Base-by-base conservation (phyloP, 176 grass and related monocot genomes). In the Oryza meridionalis region DNA sequence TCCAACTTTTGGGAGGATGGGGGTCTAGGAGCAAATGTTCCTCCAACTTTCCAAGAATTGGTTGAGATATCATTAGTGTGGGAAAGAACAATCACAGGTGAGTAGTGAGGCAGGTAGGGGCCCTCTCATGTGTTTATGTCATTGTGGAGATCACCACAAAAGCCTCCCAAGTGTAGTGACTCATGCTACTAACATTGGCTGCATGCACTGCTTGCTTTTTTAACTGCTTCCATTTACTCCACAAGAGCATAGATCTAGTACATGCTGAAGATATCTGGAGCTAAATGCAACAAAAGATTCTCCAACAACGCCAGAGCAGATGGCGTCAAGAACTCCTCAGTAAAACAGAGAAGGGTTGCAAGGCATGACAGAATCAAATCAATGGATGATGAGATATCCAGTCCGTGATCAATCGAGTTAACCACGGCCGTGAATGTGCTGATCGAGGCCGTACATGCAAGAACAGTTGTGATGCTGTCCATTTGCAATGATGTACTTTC, bases 381-480 rank as follows among this genome's bases (percentile, higher is more conserved):
- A 25, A 26, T 29, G 26, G 44, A 47, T 17, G 70, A 27, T 43
- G 9, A 72, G 70, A 6, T 21, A 24, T 44, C n/a, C 46, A 73
- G 22, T 73, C 70, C 22, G n/a, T 65, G 68, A 71, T n/a, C 24
- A 47, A 15, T 63, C 67, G 9, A 61, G 50, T 31, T 73, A 47
- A 75, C 43, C 27, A 58, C 40, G 26, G 32, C 49, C 53, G 12
- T n/a, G 55, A 62, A 27, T 59, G 66, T 13, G 33, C 33, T 62
- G n/a, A 62, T 62, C 51, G 37, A 27, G 43, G 37, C 38, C 58
- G 81, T 83, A 75, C 70, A 11, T 6, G 9, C 40, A 38, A n/a
- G 31, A 66, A 50, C 59, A 66, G 81, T 6, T 32, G 42, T 45
- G 59, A 19, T 4, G 73, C 35, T 77, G 82, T 69, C 46, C 32